Percentiles rank a stretch among this genome's conserved stretches.
Evolutionary conservation across 2,329 filamentous ascomycete genomes (phyloP).

Genomic region (Esteya vermicola): DNA sequence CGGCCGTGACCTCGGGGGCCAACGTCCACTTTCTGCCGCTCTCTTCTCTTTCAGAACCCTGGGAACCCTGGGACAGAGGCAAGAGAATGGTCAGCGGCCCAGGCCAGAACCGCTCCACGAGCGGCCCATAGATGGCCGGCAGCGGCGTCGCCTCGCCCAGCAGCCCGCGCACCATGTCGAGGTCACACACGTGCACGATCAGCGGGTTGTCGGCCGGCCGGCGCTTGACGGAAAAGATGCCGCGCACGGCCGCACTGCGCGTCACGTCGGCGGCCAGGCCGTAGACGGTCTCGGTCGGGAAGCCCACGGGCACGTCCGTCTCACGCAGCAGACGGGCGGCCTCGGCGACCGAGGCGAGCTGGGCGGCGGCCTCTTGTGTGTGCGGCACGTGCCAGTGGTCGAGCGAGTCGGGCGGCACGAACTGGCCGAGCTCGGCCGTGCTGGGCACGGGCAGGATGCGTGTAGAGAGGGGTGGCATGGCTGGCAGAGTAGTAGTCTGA

Average conservation of each 20-base stretch:
- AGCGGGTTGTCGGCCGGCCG: slow-evolving; percentile 88
- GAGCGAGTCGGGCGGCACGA: slow-evolving; percentile 5
- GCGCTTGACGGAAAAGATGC: slow-evolving; percentile 88
- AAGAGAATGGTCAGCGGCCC: slow-evolving; percentile 86
- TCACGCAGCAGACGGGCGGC: slow-evolving; percentile 53
- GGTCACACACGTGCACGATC: slow-evolving; percentile 79
- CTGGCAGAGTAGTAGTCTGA: not conserved
- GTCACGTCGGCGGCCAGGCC: slow-evolving; percentile 94
- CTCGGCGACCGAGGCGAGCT: slow-evolving; percentile 33
- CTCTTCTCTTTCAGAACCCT: too few species aligned
- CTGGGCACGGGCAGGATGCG: slow-evolving; percentile 11
- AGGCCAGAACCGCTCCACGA: slow-evolving; percentile 84
- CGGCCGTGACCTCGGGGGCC: slow-evolving; percentile 85
- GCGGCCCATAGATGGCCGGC: slow-evolving; percentile 59
- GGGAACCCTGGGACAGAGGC: slow-evolving; percentile 55
- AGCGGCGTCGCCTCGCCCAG: slow-evolving; percentile 36
- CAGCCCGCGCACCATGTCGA: slow-evolving; percentile 57
- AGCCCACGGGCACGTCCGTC: slow-evolving; percentile 68
- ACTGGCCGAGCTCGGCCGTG: slow-evolving; percentile 9
- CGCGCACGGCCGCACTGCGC: slow-evolving; percentile 63
- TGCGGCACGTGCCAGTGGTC: slow-evolving; percentile 27
- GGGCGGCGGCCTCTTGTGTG: slow-evolving; percentile 12
- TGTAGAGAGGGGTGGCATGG: slow-evolving; percentile 10
- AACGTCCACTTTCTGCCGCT: slow-evolving; percentile 33
- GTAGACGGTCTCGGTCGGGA: slow-evolving; percentile 96